Evolutionary conservation across 1,284 basidiomycete genomes (phyloP).

Genomic region (Meripilus lineatus): DNA sequence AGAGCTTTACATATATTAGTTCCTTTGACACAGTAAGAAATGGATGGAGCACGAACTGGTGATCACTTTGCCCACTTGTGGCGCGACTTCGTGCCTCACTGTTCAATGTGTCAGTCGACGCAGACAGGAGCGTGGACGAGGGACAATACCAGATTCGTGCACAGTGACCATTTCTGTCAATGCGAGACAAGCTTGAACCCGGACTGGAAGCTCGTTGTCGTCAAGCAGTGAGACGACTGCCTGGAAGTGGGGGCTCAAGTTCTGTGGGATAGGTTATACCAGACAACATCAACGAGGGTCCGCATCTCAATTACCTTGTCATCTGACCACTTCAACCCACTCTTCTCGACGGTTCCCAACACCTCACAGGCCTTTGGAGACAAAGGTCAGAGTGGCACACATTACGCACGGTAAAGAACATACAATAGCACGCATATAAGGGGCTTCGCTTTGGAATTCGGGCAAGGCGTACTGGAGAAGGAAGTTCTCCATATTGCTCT

Average conservation of each 20-base stretch:
- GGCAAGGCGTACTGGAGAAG: slow-evolving; percentile 69
- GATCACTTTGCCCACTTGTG: slow-evolving; percentile 83
- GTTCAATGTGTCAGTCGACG: slow-evolving; percentile 5
- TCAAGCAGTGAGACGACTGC: slow-evolving; percentile 60
- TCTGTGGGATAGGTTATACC: slow-evolving; percentile 31
- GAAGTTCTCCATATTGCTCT: slow-evolving; percentile 72
- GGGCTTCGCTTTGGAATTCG: slow-evolving; percentile 64
- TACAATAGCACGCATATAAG: slow-evolving; percentile 74
- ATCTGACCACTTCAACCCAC: slow-evolving; percentile 60
- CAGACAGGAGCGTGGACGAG: neutral
- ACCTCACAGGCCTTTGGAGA: slow-evolving; percentile 69
- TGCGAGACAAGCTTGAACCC: slow-evolving; percentile 79
- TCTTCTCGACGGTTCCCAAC: slow-evolving; percentile 66
- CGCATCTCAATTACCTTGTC: slow-evolving; percentile 51
- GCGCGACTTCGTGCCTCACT: slow-evolving; percentile 72
- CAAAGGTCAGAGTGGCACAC: slow-evolving; percentile 9
- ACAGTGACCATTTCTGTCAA: slow-evolving; percentile 74
- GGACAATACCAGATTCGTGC: slow-evolving; percentile 51
- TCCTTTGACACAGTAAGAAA: neutral
- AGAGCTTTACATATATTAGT: slow-evolving; percentile 46
- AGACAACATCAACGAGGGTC: slow-evolving; percentile 2
- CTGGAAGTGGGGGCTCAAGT: slow-evolving; percentile 58
- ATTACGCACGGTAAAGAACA: slow-evolving; percentile 7
- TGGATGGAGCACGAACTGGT: slow-evolving; percentile 51
- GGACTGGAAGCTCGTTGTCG: slow-evolving; percentile 78